Evolutionary conservation across 768 basidiomycete genomes (phyloP).

Genomic region (Leccinellum luteum): DNA sequence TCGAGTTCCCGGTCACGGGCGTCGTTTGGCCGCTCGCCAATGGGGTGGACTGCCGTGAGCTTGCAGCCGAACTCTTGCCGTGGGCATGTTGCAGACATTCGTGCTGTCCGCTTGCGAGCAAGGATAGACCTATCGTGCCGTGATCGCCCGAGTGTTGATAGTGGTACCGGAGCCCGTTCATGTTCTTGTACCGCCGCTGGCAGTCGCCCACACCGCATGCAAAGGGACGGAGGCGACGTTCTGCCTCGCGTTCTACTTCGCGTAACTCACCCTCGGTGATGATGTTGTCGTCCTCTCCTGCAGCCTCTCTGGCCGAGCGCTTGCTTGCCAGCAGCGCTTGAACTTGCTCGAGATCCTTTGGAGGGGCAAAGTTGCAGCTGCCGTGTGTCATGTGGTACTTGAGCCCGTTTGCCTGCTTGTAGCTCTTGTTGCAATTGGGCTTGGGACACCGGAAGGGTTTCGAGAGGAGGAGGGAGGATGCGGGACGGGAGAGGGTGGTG

Average conservation of each 20-base stretch:
- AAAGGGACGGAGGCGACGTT: slow-evolving; percentile 78
- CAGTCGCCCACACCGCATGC: slow-evolving; percentile 89
- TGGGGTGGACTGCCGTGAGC: slow-evolving; percentile 34
- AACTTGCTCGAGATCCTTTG: slow-evolving; percentile 78
- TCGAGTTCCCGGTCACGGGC: slow-evolving; percentile 29
- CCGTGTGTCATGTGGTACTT: slow-evolving; percentile 95
- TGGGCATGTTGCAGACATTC: slow-evolving; percentile 44
- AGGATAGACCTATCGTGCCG: slow-evolving; percentile 80
- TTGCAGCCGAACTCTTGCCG: slow-evolving; percentile 30
- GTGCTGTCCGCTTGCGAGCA: slow-evolving; percentile 76
- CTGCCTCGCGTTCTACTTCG: slow-evolving; percentile 81
- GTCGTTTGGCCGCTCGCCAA: slow-evolving; percentile 31
- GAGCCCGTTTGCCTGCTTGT: slow-evolving; percentile 93
- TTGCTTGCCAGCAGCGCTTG: slow-evolving; percentile 62
- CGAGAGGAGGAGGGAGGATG: slow-evolving; percentile 62
- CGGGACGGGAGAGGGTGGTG: slow-evolving; percentile 47
- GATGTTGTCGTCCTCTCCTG: slow-evolving; percentile 39
- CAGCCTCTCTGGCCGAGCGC: slow-evolving; percentile 38
- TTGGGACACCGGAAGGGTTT: slow-evolving; percentile 95
- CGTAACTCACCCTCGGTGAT: slow-evolving; percentile 63
- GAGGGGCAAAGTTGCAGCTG: slow-evolving; percentile 89
- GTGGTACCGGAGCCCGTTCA: slow-evolving; percentile 96
- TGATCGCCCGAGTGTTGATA: slow-evolving; percentile 97
- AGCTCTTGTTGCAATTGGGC: slow-evolving; percentile 92
- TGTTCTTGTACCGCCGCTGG: slow-evolving; percentile 92